Base-by-base conservation (phyloP, 352 stramenopile genomes). In the Pythium insidiosum region DNA sequence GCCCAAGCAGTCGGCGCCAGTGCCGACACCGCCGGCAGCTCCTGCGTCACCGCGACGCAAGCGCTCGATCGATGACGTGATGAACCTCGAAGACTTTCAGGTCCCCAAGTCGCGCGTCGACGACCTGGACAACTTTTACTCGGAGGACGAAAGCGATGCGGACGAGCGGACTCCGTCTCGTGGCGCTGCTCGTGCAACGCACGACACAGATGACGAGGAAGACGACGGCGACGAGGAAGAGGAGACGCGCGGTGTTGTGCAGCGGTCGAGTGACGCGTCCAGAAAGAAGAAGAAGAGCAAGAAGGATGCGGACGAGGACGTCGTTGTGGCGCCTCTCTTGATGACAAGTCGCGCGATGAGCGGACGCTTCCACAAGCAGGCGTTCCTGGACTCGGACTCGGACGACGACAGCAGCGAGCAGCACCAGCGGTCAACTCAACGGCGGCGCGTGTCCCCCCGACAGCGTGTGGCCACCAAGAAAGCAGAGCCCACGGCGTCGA, bases 101-200 rank as follows among this genome's bases (percentile, higher is more conserved):
- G 77, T 86, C 2, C 72, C 72, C 2, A 80, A 78, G 51, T 34
- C 50, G 12, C 66, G 67, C 19, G 60, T 52, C 16, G 73, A 60
- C 15, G 75, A 92, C 21, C 47, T 92, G 19, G 75, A 90, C 43
- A 56, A 69, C 26, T 92, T 92, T 51, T 90, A 88, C 44, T 88
- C 77, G 3, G 73, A 88, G 26, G 64, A 85, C 30, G 75, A 86
- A 36, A 87, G 70, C 40, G 69, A 77, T 16, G 58, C 65, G 15
- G 61, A 63, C 19, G 47, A 38, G 12, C 58, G 53, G 72, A 81
- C 40, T 73, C 83, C 26, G 69, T 91, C 56, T 12, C 56, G 58
- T 29, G 61, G 39, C 2, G 50, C 61, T 38, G 56, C 33, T 33
- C 50, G 43, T 25, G 37, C 63, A 21, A 62, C 68, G n/a, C 52